Base-by-base conservation (phyloP, 495 filamentous ascomycete genomes). In the Xylaria longipes region DNA sequence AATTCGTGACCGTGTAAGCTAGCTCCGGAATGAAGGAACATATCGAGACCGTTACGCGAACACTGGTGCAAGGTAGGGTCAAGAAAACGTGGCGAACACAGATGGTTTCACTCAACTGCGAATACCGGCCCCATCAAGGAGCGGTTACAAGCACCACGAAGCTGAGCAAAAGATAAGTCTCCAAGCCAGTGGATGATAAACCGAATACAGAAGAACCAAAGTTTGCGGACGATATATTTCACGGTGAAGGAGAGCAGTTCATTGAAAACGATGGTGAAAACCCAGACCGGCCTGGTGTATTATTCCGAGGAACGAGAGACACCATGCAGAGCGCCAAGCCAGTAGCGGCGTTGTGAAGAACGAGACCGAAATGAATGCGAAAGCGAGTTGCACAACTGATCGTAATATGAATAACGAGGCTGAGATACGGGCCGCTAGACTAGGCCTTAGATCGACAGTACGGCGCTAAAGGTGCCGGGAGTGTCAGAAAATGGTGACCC, bases 1-100 rank as follows among this genome's bases (percentile, higher is more conserved):
- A 84, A 85, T 75, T 91, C 89, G 79, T 86, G 85, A 65, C 86
- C 83, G 75, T 91, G 89, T 14, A 87, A 72, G 77, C 83, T 82
- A 5, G 84, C 84, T 11, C 84, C 85, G 6, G 83, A 79, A 68
- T 87, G 84, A 3, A 87, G 75, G 74, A 87, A 84, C 84, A 87
- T 87, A 52, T 56, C 74, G 68, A 65, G 56, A 39, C 14, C 31
- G 17, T 65, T 65, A 37, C 2, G 33, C 22, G 54, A 45, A 43
- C 54, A 35, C 43, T 61, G n/a, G n/a, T 43, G 46, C 37, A 61
- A 54, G 14, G 37, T 37, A 22, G 45, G 33, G 8, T 63, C 5
- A 54, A 33, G 33, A 62, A 27, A 61, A 41, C 15, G 56, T 14
- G 45, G 65, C 52, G 58, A 67, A 37, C 9, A 57, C 31, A 22